Base-by-base conservation (phyloP, 441 rosid species). In the Daphne laureola region DNA sequence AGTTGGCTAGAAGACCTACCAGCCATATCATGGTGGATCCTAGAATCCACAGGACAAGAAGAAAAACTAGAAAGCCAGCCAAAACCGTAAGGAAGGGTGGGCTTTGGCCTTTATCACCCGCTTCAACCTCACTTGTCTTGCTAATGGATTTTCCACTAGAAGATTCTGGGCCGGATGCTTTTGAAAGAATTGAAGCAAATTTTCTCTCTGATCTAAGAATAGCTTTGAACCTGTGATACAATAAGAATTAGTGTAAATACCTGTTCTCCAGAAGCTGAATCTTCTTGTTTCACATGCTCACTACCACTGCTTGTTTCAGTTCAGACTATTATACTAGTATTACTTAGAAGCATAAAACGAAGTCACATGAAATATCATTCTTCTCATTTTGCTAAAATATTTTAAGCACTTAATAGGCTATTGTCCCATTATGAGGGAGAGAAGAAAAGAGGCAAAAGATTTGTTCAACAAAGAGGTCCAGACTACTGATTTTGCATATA, bases 1-100 rank as follows among this genome's bases (percentile, higher is more conserved):
- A 46, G 27, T 14, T 51, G 40, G 59, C 57, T 61, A 76, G 18
- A 11, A 70, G 63, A 49, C 69, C 47, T 47, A 65, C 48, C 54
- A 76, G 21, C 76, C 70, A 68, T 51, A 21, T 36, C 8, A 65
- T 4, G 46, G 55, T 14, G 54, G 78, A 70, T 15, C 71, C 73
- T 25, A 65, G 46, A 31, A 67, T 26, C 81, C 78, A 77, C 9
- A 48, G 59, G 47, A 67, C 15, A 2, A 63, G 41, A 14, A 49
- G 36, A n/a, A 65, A 59, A 9, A 67, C 61, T 9, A 67, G 5
- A 5, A 67, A 35, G 57, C 72, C 78, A 46, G 72, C 76, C 47
- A 73, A 44, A 36, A 76, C 54, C 4, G 76, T 67, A 12, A 62
- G 69, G 45, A 73, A 57, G 16, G 81, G 78, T 46, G 72, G 78